Base-by-base conservation (phyloP, 2,329 filamentous ascomycete genomes). In the Alternaria alternata region DNA sequence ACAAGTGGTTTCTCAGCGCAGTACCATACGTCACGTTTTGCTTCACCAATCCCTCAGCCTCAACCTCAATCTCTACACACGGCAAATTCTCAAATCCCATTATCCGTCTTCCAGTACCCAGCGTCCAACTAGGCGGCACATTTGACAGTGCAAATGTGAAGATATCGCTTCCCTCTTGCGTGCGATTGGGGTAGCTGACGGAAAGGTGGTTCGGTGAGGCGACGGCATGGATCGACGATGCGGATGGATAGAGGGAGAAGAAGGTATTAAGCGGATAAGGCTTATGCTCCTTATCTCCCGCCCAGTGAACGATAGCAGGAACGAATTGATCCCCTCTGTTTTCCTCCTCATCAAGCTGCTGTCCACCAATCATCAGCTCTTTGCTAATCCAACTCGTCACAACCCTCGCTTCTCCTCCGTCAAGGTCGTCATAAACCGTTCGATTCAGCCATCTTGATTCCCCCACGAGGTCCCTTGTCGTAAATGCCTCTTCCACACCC, bases 261-360 rank as follows among this genome's bases (percentile, higher is more conserved):
- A 63, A 67, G 8, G 57, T 61, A 5, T 49, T 63, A 14, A 62
- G 59, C 1, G 65, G 65, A 34, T 60, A 65, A 12, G 63, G 65
- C 26, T 66, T 77, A 48, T 81, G 80, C 0, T 53, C 48, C 12
- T 76, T 72, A 51, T 83, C 81, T 1, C 76, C 72, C 9, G 80
- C 80, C 81, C 81, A 83, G 63, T 83, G 81, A 1, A 81, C 80
- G 34, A 82, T 81, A 4, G 81, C 80, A 3, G 81, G 82, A 0
- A 82, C 80, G 57, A 70, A 71, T 38, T 71, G 69, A 43, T 71
- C 64, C 4, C 69, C 69, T 14, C 69, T 51, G 2, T 73, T 69
- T 28, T 52, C 53, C 3, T 48, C 44, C 18, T 65, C 62, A 7
- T 54, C 49, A 14, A 65, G 22, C 28, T 53, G 55, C 14, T 65